Evolutionary conservation across 257 asterid species (phyloP).

Genomic region (Linderniella brevidens): DNA sequence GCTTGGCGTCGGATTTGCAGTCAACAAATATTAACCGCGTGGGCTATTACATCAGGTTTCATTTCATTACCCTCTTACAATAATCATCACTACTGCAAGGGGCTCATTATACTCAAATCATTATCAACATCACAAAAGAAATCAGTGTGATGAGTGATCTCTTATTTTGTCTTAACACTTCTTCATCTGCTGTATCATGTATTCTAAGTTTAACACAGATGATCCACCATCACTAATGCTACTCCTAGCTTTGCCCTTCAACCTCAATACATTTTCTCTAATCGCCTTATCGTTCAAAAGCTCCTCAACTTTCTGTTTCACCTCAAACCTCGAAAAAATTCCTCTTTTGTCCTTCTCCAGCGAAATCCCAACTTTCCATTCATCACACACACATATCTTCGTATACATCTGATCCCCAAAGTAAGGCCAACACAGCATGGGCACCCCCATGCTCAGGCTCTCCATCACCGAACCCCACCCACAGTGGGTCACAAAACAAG

Average conservation of each 20-base stretch:
- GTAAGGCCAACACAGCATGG: conserved; percentile 49
- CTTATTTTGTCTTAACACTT: background rate
- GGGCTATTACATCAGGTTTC: no score
- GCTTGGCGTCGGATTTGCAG: no score
- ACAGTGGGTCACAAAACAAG: conserved; percentile 44
- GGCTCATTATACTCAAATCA: no score
- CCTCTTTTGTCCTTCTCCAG: conserved; percentile 21
- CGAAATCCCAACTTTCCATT: conserved; percentile 30
- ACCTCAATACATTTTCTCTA: conserved; percentile 20
- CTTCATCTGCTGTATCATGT: conserved; percentile 12
- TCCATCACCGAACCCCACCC: conserved; percentile 57
- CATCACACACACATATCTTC: conserved; percentile 23
- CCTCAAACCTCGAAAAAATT: conserved; percentile 25
- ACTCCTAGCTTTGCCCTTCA: conserved; percentile 21
- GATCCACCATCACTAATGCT: conserved; percentile 26
- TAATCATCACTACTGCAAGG: no score
- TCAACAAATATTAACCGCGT: no score
- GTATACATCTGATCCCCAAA: conserved; percentile 47
- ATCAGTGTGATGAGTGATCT: background rate
- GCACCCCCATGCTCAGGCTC: conserved; percentile 45
- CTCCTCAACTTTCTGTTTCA: conserved; percentile 20
- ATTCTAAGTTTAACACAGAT: conserved; percentile 14
- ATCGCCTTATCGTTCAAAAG: conserved; percentile 16
- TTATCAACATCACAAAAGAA: no score
- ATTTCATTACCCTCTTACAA: no score